These are phyloP conservation scores for Microcos paniculata DNA, from an alignment of 345 rosid genomes.

Conservation along the genomic window DNA sequence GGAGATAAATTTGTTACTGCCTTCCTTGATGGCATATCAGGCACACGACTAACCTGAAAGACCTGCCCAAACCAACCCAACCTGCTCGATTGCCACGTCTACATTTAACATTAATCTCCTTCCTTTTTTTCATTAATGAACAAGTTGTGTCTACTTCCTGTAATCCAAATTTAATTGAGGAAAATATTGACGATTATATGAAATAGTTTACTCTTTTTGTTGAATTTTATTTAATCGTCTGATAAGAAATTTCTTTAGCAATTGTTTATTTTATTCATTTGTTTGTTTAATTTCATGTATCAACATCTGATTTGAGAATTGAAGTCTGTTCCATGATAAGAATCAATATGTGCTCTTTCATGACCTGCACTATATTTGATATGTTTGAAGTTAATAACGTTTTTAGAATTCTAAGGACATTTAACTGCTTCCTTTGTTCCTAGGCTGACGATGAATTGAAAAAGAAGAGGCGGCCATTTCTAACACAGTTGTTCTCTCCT, in stretches of 20 bases:
- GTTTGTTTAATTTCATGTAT: neutral
- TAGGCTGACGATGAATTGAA: constrained; percentile 75
- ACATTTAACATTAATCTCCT: neutral
- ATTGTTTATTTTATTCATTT: neutral
- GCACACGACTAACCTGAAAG: neutral
- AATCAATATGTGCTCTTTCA: neutral
- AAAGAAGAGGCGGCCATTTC: constrained; percentile 66
- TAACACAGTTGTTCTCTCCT: constrained; percentile 78
- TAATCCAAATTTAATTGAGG: neutral
- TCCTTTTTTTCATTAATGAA: constrained; percentile 4
- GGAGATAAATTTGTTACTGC: neutral
- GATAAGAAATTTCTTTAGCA: neutral
- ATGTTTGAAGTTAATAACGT: neutral
- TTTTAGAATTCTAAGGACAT: neutral
- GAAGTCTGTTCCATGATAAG: neutral
- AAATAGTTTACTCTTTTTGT: neutral
- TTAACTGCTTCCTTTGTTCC: constrained; percentile 4
- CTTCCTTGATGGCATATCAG: neutral
- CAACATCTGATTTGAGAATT: neutral
- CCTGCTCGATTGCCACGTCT: neutral
- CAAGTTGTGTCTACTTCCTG: neutral
- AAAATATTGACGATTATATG: neutral
- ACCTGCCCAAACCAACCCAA: neutral
- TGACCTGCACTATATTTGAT: neutral
- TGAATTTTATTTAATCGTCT: neutral